Base-by-base conservation (phyloP, 2,329 filamentous ascomycete species). In the Colletotrichum viniferum region DNA sequence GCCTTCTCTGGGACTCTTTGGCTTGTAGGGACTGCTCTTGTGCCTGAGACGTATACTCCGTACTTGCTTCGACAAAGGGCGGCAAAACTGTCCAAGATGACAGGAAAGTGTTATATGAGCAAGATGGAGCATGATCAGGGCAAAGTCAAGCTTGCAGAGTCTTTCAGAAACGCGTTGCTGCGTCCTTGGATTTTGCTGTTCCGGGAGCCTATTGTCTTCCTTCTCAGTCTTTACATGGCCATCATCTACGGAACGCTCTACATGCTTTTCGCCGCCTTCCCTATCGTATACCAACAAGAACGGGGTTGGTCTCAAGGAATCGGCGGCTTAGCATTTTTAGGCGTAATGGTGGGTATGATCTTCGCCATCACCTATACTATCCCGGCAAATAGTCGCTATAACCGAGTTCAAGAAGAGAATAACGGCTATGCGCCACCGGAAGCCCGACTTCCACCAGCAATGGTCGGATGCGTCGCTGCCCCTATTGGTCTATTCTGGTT, bases 101-200 rank as follows among this genome's bases (percentile, higher is more conserved):
- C 77, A 1, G 80, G 79, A 1, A 79, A 79, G 21, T 52, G 43
- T 0, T 81, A 82, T 32, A 70, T 81, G 5, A 81, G 77, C 0
- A 69, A 28, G 3, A 86, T 91, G 89, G 66, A 88, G 87, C 76
- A 80, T 88, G 71, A 88, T 90, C 77, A 86, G 88, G 60, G 69
- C 9, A 71, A 64, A 21, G 71, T 61, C 6, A 76, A 73, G 0
- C 18, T 78, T 9, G 18, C 90, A 7, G 90, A 89, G 28, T 89
- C 90, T 84, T 77, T 92, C 4, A 77, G 67, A 60, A 69, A 13
- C 4, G 78, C 78, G 0, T 83, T 67, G 86, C 88, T 14, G 67
- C 88, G 93, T 3, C 93, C 94, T 1, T 93, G 93, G 92, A 85
- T 92, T 58, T 87, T 95, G 67, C 88, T 95, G 10, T 92, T 94